These are phyloP conservation scores for Coniochaeta sp. DNA, from an alignment of 2,329 filamentous ascomycete species.

Conservation along the genomic window DNA sequence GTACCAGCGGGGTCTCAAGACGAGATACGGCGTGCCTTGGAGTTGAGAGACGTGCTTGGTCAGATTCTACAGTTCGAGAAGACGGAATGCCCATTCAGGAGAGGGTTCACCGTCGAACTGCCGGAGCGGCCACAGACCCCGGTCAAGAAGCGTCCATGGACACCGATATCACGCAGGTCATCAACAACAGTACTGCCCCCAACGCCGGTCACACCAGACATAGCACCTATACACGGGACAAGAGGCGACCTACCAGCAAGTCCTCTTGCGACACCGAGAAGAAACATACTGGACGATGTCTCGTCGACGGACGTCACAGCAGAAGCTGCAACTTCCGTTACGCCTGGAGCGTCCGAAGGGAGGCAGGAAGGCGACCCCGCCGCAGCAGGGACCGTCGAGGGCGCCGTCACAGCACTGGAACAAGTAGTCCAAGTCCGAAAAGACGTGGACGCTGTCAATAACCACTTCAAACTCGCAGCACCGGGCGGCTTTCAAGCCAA, in stretches of 20 bases:
- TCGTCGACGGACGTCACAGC: neutral
- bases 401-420: conserved; percentile 4
- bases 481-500: conserved; percentile 9
- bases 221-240: neutral
- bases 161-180: conserved; percentile 34
- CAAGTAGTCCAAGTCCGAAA: neutral
- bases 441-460: neutral
- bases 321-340: neutral
- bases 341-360: neutral
- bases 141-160: conserved; percentile 62
- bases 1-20: conserved; percentile 60
- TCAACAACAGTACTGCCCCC: conserved; percentile 17
- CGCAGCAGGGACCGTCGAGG: conserved; percentile 2
- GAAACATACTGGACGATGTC: neutral
- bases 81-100: conserved; percentile 78
- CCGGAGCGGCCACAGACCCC: conserved; percentile 62
- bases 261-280: neutral
- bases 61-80: conserved; percentile 79
- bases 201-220: conserved; percentile 12
- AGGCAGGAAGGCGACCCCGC: neutral
- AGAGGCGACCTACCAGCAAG: neutral
- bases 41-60: conserved; percentile 62
- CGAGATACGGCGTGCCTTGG: conserved; percentile 56
- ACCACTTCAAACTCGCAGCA: neutral
- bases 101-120: conserved; percentile 67